phyloP scores from a whole-genome alignment of 352 stramenopile genomes.

The Globisporangium mamillatum region DNA sequence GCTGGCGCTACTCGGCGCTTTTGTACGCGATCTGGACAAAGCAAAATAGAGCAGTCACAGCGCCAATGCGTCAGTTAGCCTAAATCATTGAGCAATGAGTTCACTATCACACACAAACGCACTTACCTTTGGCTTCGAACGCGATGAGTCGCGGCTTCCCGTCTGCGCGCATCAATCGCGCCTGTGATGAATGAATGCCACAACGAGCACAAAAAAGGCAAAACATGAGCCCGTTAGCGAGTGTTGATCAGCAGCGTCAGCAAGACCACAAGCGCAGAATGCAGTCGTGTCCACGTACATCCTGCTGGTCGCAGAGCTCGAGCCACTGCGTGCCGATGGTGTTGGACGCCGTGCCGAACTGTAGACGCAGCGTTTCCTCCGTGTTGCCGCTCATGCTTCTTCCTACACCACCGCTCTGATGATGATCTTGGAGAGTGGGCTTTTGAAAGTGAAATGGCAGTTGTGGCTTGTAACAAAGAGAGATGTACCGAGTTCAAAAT shows the following conservation, averaged over 20 bases:
- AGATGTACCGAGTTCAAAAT: neutral
- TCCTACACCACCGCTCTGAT: neutral
- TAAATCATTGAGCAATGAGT: neutral
- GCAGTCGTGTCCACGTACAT: slow-evolving; percentile 23
- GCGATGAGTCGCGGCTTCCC: slow-evolving; percentile 48
- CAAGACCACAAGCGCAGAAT: neutral
- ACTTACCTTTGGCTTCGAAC: slow-evolving; percentile 73
- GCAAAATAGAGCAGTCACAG: neutral
- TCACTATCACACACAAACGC: neutral
- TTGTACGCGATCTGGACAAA: slow-evolving; percentile 36
- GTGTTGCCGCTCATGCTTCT: slow-evolving; percentile 13
- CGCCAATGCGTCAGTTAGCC: neutral
- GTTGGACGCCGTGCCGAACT: slow-evolving; percentile 69
- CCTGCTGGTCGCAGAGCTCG: slow-evolving; percentile 41
- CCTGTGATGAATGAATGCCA: slow-evolving; percentile 10
- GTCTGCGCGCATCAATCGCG: slow-evolving; percentile 27
- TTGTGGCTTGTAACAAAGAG: neutral
- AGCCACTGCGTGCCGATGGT: slow-evolving; percentile 66
- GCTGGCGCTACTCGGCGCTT: slow-evolving; percentile 23
- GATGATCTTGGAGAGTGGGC: neutral
- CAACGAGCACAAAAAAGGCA: neutral
- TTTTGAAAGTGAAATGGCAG: neutral
- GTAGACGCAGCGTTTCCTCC: slow-evolving; percentile 65
- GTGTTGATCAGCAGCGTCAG: neutral
- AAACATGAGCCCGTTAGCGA: neutral